Base-by-base conservation (phyloP, 2,329 filamentous ascomycete genomes). In the Clonostachys byssicola region DNA sequence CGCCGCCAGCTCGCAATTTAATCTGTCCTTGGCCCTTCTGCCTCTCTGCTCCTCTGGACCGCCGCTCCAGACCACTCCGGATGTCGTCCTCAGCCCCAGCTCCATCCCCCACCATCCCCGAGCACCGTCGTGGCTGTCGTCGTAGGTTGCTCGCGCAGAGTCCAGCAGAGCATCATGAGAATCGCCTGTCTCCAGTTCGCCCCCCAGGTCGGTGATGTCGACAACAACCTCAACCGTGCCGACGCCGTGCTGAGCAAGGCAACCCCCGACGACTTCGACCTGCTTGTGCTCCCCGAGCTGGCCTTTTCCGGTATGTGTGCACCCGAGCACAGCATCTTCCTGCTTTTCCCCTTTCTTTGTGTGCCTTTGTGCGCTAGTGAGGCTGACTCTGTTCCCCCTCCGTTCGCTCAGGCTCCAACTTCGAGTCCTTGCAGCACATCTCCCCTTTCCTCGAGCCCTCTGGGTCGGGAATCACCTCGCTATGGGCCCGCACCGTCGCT, bases 221-320 rank as follows among this genome's bases (percentile, higher is more conserved):
- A 87, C 56, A 80, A 86, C 51, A 92, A 92, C 54, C 72, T 92
- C 42, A 78, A 77, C 52, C 77, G 77, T 16, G 88, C 88, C 50
- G 82, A 91, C 53, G 65, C 73, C 0, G 73, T 92, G 5, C 67
- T 92, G 12, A 72, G 66, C 16, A 70, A 60, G 30, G 75, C 78
- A 0, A 66, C 74, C 6, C 66, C 74, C 0, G 65, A 76, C 2
- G 67, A 75, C n/a, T 42, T 92, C 2, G 86, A 90, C 58, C 73
- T 92, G 33, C 71, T 94, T 0, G 80, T 92, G 0, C 67, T 92
- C 0, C 88, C 89, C 0, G 89, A 92, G 60, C 68, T 92, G 62
- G 86, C 88, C 2, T 90, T 92, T 59, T 77, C 81, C 48, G 85
- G 85, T 88, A 65, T 53, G 68, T 58, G 30, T 43, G 42, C 36